These are phyloP conservation scores for Nemania sp. DNA, from an alignment of 2,329 filamentous ascomycete species.

Conservation along the genomic window DNA sequence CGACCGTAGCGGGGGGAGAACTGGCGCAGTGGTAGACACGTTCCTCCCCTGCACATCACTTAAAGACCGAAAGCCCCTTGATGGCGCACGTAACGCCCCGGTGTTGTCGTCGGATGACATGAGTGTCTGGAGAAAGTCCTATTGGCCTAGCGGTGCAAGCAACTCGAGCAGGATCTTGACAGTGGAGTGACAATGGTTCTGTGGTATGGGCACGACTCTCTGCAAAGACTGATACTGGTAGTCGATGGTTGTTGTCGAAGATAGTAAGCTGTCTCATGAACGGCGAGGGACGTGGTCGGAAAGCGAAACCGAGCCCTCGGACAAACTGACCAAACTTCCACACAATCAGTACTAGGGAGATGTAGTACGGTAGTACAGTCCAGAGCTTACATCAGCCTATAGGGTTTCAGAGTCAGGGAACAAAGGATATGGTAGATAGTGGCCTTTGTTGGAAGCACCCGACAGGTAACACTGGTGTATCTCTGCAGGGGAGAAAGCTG, in stretches of 20 bases:
- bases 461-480: not conserved
- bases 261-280: conserved; percentile 44
- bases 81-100: conserved; percentile 43
- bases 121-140: conserved; percentile 33
- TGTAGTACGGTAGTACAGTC: not conserved
- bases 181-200: conserved; percentile 44
- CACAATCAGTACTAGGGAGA: conserved; percentile 11
- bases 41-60: conserved; percentile 32
- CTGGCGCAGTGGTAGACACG: conserved; percentile 32
- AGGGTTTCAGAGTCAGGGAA: conserved; percentile 39
- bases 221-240: conserved; percentile 46
- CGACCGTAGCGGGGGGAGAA: conserved; percentile 45
- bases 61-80: conserved; percentile 39
- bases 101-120: conserved; percentile 44
- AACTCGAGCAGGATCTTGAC: conserved; percentile 31
- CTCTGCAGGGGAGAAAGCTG: not conserved
- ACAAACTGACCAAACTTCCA: conserved; percentile 39
- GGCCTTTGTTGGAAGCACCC: conserved; percentile 9
- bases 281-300: conserved; percentile 35
- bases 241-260: conserved; percentile 43
- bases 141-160: conserved; percentile 34
- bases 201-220: conserved; percentile 49
- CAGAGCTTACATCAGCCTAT: not conserved
- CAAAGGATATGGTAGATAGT: conserved; percentile 35
- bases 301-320: conserved; percentile 34